Percentiles rank a stretch among this genome's conserved stretches.
These are phyloP conservation scores for Lepiota venenata DNA, from an alignment of 768 basidiomycete genomes.

Conservation along the genomic window DNA sequence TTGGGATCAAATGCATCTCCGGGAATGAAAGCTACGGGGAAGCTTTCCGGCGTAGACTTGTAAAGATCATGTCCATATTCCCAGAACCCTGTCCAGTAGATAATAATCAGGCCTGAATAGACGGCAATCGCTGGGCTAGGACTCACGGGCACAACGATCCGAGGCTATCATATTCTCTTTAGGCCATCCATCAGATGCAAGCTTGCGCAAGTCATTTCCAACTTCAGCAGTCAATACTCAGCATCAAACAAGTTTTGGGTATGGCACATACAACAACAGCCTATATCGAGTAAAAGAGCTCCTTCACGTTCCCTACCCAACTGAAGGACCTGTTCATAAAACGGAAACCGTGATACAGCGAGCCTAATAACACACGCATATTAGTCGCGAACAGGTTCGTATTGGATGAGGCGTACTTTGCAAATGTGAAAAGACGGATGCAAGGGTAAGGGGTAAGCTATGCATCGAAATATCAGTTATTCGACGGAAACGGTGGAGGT, in stretches of 20 bases:
- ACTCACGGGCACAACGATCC: constrained; percentile 26
- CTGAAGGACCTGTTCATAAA: constrained; percentile 26
- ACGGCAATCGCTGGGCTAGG: not conserved
- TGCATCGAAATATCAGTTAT: not conserved
- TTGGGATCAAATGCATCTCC: constrained; percentile 51
- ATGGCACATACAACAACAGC: constrained; percentile 35
- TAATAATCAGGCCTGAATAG: not conserved
- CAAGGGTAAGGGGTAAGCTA: constrained; percentile 32
- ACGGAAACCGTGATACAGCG: constrained; percentile 31
- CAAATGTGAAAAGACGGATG: constrained; percentile 33
- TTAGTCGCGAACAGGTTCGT: not conserved
- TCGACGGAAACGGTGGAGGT: not conserved
- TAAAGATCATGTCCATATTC: constrained; percentile 60
- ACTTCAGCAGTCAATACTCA: constrained; percentile 21
- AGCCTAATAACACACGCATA: constrained; percentile 13
- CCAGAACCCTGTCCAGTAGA: constrained; percentile 46
- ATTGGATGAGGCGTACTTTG: constrained; percentile 20
- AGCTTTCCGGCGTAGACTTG: constrained; percentile 44
- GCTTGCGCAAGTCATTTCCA: constrained; percentile 37
- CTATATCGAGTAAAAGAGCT: constrained; percentile 38
- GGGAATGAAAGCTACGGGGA: constrained; percentile 50
- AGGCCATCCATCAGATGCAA: constrained; percentile 37
- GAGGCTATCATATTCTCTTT: constrained; percentile 30
- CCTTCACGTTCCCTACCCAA: constrained; percentile 21
- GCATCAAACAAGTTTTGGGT: not conserved